A percentile compares a stretch with the other conserved stretches of the same genome.
These are phyloP conservation scores for Claviceps sp. DNA, from an alignment of 2,329 filamentous ascomycete genomes.

Conservation along the genomic window DNA sequence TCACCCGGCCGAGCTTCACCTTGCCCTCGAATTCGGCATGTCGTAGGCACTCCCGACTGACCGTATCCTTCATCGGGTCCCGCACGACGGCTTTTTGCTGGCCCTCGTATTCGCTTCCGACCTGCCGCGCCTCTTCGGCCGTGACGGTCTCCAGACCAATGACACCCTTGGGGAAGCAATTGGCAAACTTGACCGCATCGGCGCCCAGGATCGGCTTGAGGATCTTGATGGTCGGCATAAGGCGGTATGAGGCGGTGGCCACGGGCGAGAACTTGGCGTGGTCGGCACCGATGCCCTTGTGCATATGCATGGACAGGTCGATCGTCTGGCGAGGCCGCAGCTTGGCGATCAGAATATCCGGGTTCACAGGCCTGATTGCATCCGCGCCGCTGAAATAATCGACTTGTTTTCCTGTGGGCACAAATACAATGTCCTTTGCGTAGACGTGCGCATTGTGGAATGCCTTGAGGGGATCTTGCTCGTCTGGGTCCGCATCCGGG, in stretches of 20 bases:
- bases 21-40: constrained; percentile 91
- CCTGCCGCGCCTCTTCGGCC: constrained; percentile 44
- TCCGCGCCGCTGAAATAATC: constrained; percentile 55
- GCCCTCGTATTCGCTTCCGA: constrained; percentile 55
- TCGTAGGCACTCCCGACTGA: constrained; percentile 81
- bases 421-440: constrained; percentile 63
- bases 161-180: constrained; percentile 81
- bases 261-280: constrained; percentile 97
- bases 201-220: constrained; percentile 67
- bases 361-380: constrained; percentile 66
- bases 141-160: constrained; percentile 67
- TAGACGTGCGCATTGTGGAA: constrained; percentile 81
- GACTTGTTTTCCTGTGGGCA: constrained; percentile 59
- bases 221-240: constrained; percentile 82
- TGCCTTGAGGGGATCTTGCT: constrained; percentile 69
- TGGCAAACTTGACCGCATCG: constrained; percentile 79
- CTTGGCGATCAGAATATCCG: constrained; percentile 89
- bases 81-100: constrained; percentile 74
- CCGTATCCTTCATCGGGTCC: constrained; percentile 86
- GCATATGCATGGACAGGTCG: constrained; percentile 77
- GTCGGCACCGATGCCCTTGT: constrained; percentile 87
- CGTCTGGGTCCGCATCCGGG: constrained; percentile 52
- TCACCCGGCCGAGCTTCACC: constrained; percentile 77
- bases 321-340: constrained; percentile 82
- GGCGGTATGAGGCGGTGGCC: constrained; percentile 82